Evolutionary conservation across 768 basidiomycete species (phyloP).

Genomic region (Gelatoporia subvermispora): DNA sequence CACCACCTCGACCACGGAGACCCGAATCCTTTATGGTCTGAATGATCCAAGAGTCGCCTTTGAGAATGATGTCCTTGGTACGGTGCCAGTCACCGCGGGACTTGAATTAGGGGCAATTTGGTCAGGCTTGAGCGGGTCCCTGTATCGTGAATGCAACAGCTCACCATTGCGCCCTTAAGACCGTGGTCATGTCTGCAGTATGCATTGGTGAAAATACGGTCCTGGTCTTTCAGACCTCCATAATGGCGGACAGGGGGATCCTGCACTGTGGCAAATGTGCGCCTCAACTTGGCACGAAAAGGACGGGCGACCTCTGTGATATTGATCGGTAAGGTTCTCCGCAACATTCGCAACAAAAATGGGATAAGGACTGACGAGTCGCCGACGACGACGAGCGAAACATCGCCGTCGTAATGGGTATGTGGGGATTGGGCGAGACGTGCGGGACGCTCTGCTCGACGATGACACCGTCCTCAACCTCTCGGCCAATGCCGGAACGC

Average conservation of each 20-base stretch:
- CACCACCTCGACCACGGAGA: slow-evolving; percentile 91
- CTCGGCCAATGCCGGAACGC: no score
- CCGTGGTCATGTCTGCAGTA: slow-evolving; percentile 88
- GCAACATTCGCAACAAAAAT: background rate
- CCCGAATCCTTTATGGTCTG: slow-evolving; percentile 95
- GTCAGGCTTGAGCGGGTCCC: slow-evolving; percentile 5
- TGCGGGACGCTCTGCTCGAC: no score
- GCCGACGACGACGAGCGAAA: slow-evolving; percentile 24
- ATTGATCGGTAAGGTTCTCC: background rate
- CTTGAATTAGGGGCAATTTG: slow-evolving; percentile 38
- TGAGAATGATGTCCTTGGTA: slow-evolving; percentile 92
- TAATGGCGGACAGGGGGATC: slow-evolving; percentile 88
- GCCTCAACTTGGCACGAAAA: slow-evolving; percentile 24
- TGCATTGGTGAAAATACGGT: slow-evolving; percentile 90
- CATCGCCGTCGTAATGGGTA: slow-evolving; percentile 20
- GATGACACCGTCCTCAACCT: no score
- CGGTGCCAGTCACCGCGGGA: slow-evolving; percentile 96
- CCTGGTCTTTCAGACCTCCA: slow-evolving; percentile 92
- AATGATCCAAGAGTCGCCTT: slow-evolving; percentile 97
- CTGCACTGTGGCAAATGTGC: slow-evolving; percentile 65
- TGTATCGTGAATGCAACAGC: slow-evolving; percentile 12
- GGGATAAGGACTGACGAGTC: slow-evolving; percentile 14
- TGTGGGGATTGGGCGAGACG: no score
- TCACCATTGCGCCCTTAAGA: slow-evolving; percentile 85
- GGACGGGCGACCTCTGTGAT: slow-evolving; percentile 21